Conservation (phyloP, 306 rosid species). For the Glycine tomentella region DNA sequence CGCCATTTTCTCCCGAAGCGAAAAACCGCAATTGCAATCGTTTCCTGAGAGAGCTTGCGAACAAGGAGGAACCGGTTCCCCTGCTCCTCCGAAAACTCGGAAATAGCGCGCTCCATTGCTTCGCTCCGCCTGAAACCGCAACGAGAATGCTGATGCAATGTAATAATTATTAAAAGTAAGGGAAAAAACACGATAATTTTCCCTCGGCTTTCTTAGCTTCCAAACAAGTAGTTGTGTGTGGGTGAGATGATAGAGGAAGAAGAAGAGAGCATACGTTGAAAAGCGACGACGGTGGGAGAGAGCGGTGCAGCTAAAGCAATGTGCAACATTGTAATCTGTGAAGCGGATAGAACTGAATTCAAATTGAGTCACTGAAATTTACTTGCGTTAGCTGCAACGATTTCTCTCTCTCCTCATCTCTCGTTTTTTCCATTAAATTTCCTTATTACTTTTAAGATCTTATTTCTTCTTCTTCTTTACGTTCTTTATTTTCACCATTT, state of each 20-base stretch:
- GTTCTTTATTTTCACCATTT: too few species aligned
- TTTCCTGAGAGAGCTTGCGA: conserved; percentile 48
- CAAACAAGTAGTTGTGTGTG: background rate
- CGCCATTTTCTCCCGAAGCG: conserved; percentile 49
- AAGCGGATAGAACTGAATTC: background rate
- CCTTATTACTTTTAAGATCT: too few species aligned
- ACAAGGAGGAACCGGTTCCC: conserved; percentile 45
- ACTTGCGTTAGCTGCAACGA: conserved; percentile 35
- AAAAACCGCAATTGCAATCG: conserved; percentile 49
- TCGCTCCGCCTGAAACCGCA: conserved; percentile 56
- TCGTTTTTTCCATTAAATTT: too few species aligned
- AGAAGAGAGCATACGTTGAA: too few species aligned
- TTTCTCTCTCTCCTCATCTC: background rate
- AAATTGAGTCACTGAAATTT: background rate
- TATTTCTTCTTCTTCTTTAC: too few species aligned
- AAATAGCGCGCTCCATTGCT: conserved; percentile 53
- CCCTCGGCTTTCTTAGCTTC: background rate
- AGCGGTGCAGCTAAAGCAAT: conserved; percentile 59
- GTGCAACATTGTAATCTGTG: conserved; percentile 45
- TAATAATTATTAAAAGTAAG: background rate
- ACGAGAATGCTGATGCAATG: background rate
- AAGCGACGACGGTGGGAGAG: conserved; percentile 47
- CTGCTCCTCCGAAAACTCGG: conserved; percentile 49
- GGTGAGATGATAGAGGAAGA: background rate
- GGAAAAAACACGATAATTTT: background rate